Base-by-base conservation (phyloP, 2,329 filamentous ascomycete genomes). In the Penicillium sp. region DNA sequence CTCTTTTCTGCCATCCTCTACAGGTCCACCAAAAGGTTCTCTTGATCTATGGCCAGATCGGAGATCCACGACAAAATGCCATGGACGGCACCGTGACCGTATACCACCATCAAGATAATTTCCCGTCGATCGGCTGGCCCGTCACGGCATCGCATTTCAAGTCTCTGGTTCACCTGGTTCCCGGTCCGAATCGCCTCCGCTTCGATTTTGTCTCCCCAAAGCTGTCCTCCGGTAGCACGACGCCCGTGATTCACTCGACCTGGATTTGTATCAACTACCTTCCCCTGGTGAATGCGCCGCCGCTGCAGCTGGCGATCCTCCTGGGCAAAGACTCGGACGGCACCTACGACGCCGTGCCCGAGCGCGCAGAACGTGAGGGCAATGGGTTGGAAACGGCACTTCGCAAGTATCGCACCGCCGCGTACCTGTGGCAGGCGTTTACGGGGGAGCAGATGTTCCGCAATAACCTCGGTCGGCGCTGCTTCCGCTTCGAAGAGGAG, bases 401-500 rank as follows among this genome's bases (percentile, higher is more conserved):
- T 44, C 82, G 81, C 61, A 98, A 98, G 66, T 96, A 93, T 66
- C 82, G 90, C 54, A 96, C 95, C 86, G 86, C 90, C 13, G 91
- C 89, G 25, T 96, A 97, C 65, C 76, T 97, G 11, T 97, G 93
- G 90, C 93, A 98, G 66, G 89, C 90, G 6, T 97, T 95, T 62
- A 97, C 91, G 0, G 89, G 88, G 5, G 93, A 98, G 67, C 90
- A 97, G 66, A 97, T 97, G 91, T 86, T 82, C 66, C 84, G 89
- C 53, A 87, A 95, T 65, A 87, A 85, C 51, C 82, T 97, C 57
- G 90, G 90, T 8, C 81, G 91, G 49, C 83, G 91, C 48, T 84
- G 82, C 45, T 97, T 96, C 68, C 80, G 90, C 38, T 90, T 95
- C 53, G 93, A 97, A 60, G 93, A 98, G 68, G 88, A 95, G 65